Base-by-base conservation (phyloP, 345 rosid genomes). In the Moricandia arvensis region DNA sequence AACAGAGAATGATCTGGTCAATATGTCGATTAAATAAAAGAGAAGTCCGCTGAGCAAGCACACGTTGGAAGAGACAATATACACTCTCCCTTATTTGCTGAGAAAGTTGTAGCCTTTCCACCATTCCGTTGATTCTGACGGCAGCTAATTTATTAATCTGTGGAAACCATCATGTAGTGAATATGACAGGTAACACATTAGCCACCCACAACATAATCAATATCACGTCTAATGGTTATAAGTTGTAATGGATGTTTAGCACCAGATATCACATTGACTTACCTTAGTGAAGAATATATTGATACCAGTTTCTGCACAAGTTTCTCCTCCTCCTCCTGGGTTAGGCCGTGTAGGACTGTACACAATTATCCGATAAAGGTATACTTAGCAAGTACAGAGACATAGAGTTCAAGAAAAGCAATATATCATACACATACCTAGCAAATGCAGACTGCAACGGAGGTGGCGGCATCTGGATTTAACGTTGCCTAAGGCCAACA, bases 311-410 rank as follows among this genome's bases (percentile, higher is more conserved):
- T 95, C 99, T 18, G 97, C 99, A 75, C 96, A 95, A 63, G 99
- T 95, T 88, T 92, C 99, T 68, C 99, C 99, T 72, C 96, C 96
- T 31, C 99, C 91, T 76, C 97, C 96, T 4, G 97, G 99, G 80
- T 80, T 86, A 68, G 93, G 97, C 51, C 97, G 89, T 38, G 93
- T 92, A 24, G 99, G 99, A 84, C 99, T 95, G 85, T 66, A 68
- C 38, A n/a, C n/a, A n/a, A n/a, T n/a, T n/a, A n/a, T n/a, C n/a
- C n/a, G n/a, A n/a, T n/a, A n/a, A n/a, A n/a, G n/a, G n/a, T n/a
- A n/a, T n/a, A n/a, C n/a, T n/a, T n/a, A n/a, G n/a, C n/a, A 43
- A 30, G 49, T 15, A 41, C 61, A 58, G 27, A 12, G 70, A 60
- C 31, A 76, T 68, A 51, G 10, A 49, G 15, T 26, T 51, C 17